These are phyloP conservation scores for Quillaja saponaria DNA, from an alignment of 306 rosid species.

Conservation along the genomic window DNA sequence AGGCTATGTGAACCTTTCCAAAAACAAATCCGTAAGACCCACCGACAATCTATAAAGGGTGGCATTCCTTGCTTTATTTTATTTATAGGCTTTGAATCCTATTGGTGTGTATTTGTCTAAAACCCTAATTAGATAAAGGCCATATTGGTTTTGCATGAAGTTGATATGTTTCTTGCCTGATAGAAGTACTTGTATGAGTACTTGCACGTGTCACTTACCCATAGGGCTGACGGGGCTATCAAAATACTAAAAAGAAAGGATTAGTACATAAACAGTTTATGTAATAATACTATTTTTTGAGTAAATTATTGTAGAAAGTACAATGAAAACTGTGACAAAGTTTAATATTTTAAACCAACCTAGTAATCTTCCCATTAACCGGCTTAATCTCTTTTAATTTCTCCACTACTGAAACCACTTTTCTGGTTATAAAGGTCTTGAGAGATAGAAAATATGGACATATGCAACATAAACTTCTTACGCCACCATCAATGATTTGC, in stretches of 20 bases:
- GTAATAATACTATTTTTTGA: slow-evolving; percentile 19
- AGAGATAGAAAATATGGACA: slow-evolving; percentile 14
- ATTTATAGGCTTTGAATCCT: no score
- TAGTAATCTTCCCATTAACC: slow-evolving; percentile 18
- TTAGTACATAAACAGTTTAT: not conserved
- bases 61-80: no score
- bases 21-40: no score
- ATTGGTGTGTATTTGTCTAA: no score
- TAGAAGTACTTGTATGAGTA: not conserved
- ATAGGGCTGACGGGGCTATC: slow-evolving; percentile 40
- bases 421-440: slow-evolving; percentile 14
- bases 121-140: no score
- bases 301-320: slow-evolving; percentile 25
- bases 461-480: slow-evolving; percentile 19
- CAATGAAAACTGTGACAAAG: slow-evolving; percentile 11
- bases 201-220: slow-evolving; percentile 40
- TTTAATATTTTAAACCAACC: slow-evolving; percentile 22
- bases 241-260: slow-evolving; percentile 20
- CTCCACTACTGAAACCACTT: not conserved
- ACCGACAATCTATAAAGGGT: no score
- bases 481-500: slow-evolving; percentile 21
- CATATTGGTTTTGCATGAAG: no score
- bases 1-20: no score
- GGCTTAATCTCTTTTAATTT: not conserved
- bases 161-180: no score